Evolutionary conservation across 768 basidiomycete species (phyloP).

Genomic region (Naganishia onofrii): DNA sequence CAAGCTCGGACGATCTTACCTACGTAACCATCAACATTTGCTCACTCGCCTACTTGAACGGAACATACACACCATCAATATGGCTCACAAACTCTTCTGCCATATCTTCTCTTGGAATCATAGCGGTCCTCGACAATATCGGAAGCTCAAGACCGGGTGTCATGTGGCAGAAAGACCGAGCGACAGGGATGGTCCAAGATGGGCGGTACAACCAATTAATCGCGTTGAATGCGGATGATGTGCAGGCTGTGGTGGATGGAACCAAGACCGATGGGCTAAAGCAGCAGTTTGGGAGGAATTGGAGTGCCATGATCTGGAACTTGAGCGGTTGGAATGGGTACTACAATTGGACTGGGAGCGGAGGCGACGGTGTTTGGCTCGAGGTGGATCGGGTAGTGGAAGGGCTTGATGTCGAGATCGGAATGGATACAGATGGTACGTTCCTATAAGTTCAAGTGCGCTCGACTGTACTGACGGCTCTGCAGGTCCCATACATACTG

Average conservation of each 20-base stretch:
- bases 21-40: constrained; percentile 47
- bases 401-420: constrained; percentile 42
- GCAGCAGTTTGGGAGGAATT: background rate
- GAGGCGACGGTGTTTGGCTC: constrained; percentile 28
- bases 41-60: constrained; percentile 42
- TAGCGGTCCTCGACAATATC: background rate
- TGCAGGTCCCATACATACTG: constrained; percentile 38
- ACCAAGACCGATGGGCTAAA: constrained; percentile 1
- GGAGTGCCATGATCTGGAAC: constrained; percentile 32
- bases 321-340: constrained; percentile 44
- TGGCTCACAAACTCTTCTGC: constrained; percentile 45
- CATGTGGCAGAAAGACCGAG: constrained; percentile 7
- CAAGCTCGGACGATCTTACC: constrained; percentile 30
- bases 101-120: constrained; percentile 20
- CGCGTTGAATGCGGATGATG: constrained; percentile 17
- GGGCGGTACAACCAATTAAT: background rate
- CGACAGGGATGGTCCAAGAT: background rate
- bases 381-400: constrained; percentile 29
- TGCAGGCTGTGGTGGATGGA: constrained; percentile 14
- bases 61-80: constrained; percentile 47
- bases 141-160: background rate
- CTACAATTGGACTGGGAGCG: constrained; percentile 45
- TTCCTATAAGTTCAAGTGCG: background rate
- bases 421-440: constrained; percentile 40
- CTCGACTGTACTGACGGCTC: background rate